Evolutionary conservation across 345 rosid genomes (phyloP), one percentile per base, ranked within the genome.

Genomic region (Viola odorata): DNA sequence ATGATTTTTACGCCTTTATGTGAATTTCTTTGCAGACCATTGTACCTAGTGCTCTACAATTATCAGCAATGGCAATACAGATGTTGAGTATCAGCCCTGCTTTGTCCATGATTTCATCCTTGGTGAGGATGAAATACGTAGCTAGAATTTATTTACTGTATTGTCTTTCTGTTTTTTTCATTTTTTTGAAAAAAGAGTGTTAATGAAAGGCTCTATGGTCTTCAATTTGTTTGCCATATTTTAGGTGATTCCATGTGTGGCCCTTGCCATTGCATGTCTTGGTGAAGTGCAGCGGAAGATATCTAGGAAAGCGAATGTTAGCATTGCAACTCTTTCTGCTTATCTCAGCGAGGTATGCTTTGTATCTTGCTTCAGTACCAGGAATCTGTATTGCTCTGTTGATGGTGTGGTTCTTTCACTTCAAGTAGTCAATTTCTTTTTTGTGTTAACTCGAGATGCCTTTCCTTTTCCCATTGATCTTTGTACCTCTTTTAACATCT

Each of bases 71-170:
- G 95, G 86, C 85, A 6, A 65, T 61, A 23, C 99, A 80, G 80
- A 90, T 94, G 99, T 15, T 90, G 69, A 82, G 73, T 72, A 85
- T 89, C 49, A 94, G 91, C 75, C 97, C 99, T 52, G 57, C 70
- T 47, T 76, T 89, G 51, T 83, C 96, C 45, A 64, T 86, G 65
- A 77, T 88, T 66, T 80, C 97, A 32, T 91, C 91, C n/a, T 52
- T 78, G 90, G 97, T 89, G 45, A 79, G 70, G 66, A 58, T 59
- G 12, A 17, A 14, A 41, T 13, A 17, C n/a, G n/a, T n/a, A n/a
- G n/a, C n/a, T n/a, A n/a, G n/a, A n/a, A n/a, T n/a, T n/a, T n/a
- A n/a, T n/a, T n/a, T n/a, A n/a, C n/a, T n/a, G n/a, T n/a, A n/a
- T n/a, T n/a, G n/a, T n/a, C n/a, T n/a, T n/a, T n/a, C n/a, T n/a